Evolutionary conservation across 805 yeast species (phyloP).

Genomic region (Lipomyces mesembrius): DNA sequence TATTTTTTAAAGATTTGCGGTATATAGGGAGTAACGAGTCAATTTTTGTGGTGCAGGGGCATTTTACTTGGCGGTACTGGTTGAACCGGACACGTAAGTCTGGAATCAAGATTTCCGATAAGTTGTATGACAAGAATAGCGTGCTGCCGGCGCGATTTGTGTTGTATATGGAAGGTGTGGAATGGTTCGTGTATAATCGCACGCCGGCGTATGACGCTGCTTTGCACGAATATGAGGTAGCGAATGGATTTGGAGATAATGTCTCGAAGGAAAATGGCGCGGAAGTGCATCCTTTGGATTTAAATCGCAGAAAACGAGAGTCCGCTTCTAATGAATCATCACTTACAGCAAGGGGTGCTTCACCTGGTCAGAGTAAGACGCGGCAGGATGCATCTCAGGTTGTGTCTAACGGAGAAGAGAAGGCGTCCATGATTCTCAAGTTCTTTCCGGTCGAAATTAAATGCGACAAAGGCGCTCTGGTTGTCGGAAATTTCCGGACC

Average conservation of each 20-base stretch:
- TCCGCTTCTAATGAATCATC: constrained; percentile 3
- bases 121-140: constrained; percentile 47
- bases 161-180: constrained; percentile 74
- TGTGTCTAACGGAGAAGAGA: not conserved
- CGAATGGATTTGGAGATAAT: not conserved
- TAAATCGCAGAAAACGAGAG: not conserved
- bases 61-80: constrained; percentile 94
- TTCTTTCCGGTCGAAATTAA: constrained; percentile 66
- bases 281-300: not conserved
- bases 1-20: constrained; percentile 75
- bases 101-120: constrained; percentile 28
- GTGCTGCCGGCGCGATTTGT: constrained; percentile 61
- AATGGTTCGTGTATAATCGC: constrained; percentile 81
- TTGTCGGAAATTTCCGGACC: constrained; percentile 79
- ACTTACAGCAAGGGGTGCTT: not conserved
- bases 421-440: constrained; percentile 36
- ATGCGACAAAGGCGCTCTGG: constrained; percentile 69
- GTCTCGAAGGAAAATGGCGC: not conserved
- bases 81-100: constrained; percentile 50
- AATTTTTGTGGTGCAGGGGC: constrained; percentile 68
- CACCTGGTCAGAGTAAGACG: not conserved
- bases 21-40: constrained; percentile 76
- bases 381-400: not conserved
- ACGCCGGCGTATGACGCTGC: constrained; percentile 75
- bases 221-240: constrained; percentile 47